These are phyloP conservation scores for Cladosporium sphaerospermum DNA, from an alignment of 2,329 filamentous ascomycete genomes.

Conservation along the genomic window DNA sequence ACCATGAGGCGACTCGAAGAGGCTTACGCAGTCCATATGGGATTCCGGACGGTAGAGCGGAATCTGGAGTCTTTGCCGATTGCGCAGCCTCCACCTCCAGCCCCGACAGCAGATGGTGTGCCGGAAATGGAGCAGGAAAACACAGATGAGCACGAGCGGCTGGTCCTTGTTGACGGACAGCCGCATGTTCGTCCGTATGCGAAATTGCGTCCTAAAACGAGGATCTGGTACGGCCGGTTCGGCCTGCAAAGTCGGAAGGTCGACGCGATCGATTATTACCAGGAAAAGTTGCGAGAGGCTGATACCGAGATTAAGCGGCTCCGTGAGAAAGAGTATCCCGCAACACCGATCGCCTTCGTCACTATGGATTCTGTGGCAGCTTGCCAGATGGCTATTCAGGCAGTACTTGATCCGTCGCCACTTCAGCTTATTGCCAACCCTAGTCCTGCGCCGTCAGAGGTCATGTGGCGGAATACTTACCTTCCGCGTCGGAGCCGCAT, in stretches of 20 bases:
- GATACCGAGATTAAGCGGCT: conserved; percentile 68
- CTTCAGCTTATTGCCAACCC: conserved; percentile 77
- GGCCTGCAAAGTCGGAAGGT: conserved; percentile 65
- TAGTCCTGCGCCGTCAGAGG: conserved; percentile 81
- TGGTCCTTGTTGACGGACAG: conserved; percentile 47
- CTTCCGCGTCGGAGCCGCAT: conserved; percentile 66
- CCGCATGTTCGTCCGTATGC: conserved; percentile 40
- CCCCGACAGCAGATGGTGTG: conserved; percentile 24
- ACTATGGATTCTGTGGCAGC: conserved; percentile 95
- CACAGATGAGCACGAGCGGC: conserved; percentile 34
- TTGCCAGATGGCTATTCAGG: conserved; percentile 91
- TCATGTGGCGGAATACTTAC: conserved; percentile 96
- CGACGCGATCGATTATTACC: conserved; percentile 92
- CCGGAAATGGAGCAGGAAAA: conserved; percentile 16
- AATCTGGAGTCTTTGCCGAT: conserved; percentile 46
- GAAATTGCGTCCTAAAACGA: conserved; percentile 57
- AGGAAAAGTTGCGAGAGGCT: conserved; percentile 71
- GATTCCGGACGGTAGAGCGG: conserved; percentile 47
- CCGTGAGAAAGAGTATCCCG: conserved; percentile 66
- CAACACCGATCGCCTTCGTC: conserved; percentile 85
- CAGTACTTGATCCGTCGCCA: conserved; percentile 83
- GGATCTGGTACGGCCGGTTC: conserved; percentile 72
- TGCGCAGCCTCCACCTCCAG: conserved; percentile 39
- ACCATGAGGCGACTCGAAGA: conserved; percentile 71
- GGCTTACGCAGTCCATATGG: conserved; percentile 73